Percentiles rank a stretch among this genome's conserved stretches.
Evolutionary conservation across 164 flowering plant species (phyloP).

Genomic region (Aristolochia fimbriata): DNA sequence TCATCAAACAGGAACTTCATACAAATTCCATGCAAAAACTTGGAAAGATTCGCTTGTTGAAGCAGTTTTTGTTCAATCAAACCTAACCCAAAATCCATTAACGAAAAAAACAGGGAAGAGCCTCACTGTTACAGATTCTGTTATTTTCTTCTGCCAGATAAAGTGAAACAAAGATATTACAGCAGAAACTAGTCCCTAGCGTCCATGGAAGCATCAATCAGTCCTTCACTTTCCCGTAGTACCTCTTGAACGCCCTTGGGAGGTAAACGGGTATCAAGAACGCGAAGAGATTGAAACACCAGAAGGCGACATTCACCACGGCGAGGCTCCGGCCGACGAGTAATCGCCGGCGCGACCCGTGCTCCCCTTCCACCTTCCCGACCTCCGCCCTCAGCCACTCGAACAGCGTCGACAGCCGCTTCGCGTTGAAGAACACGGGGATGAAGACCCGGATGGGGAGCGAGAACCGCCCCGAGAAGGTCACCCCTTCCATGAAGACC

Average conservation of each 20-base stretch:
- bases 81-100: too few relatives aligned
- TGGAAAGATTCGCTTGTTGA: too few relatives aligned
- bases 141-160: too few relatives aligned
- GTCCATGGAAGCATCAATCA: too few relatives aligned
- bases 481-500: slow-evolving; percentile 53
- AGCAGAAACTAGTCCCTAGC: too few relatives aligned
- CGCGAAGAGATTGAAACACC: slow-evolving; percentile 75
- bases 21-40: too few relatives aligned
- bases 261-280: slow-evolving; percentile 70
- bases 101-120: too few relatives aligned
- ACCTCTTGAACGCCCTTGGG: slow-evolving; percentile 52
- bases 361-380: slow-evolving; percentile 20
- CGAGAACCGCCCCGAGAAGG: slow-evolving; percentile 41
- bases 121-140: too few relatives aligned
- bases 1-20: too few relatives aligned
- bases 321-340: slow-evolving; percentile 51
- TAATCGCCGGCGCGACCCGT: slow-evolving; percentile 32
- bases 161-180: too few relatives aligned
- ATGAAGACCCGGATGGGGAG: slow-evolving; percentile 49
- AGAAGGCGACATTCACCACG: slow-evolving; percentile 54
- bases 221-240: slow-evolving; percentile 34
- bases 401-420: slow-evolving; percentile 41
- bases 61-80: too few relatives aligned
- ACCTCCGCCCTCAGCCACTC: slow-evolving; percentile 61
- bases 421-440: slow-evolving; percentile 55